A percentile compares a stretch with the other conserved stretches of the same genome.
Conservation (phyloP, 352 stramenopile genomes). For the Phytophthora citricola region DNA sequence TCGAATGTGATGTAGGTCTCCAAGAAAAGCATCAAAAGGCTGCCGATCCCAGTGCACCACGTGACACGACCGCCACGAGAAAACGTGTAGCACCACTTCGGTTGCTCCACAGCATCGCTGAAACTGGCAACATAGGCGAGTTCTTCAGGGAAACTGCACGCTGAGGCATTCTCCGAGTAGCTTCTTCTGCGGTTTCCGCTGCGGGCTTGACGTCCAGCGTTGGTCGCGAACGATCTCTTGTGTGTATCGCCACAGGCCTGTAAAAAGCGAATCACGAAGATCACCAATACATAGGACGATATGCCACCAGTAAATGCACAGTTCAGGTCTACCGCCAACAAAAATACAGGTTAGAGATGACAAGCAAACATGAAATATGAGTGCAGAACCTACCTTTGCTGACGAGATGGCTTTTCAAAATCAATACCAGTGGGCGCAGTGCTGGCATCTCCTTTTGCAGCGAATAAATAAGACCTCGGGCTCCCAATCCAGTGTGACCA, state of each 20-base stretch:
- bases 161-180: conserved; percentile 38
- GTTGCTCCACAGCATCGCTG: conserved; percentile 22
- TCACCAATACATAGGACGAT: conserved; percentile 95
- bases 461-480: conserved; percentile 93
- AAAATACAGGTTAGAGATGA: conserved; percentile 27
- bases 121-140: conserved; percentile 17
- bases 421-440: conserved; percentile 93
- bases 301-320: conserved; percentile 95
- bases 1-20: conserved; percentile 89
- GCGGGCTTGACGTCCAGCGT: conserved; percentile 19
- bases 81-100: conserved; percentile 74
- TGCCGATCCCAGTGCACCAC: conserved; percentile 79
- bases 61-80: conserved; percentile 59
- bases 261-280: conserved; percentile 95
- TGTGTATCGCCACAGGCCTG: conserved; percentile 85
- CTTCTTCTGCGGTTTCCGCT: conserved; percentile 36
- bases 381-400: conserved; percentile 44
- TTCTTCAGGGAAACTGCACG: conserved; percentile 31
- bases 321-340: conserved; percentile 77
- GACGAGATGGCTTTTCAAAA: conserved; percentile 92
- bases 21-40: conserved; percentile 77
- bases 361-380: neutral
- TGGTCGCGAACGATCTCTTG: conserved; percentile 48
- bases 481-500: conserved; percentile 94
- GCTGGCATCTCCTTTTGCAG: conserved; percentile 92